phyloP scores from a whole-genome alignment of 768 basidiomycete genomes.

The Polyporus arcularius region DNA sequence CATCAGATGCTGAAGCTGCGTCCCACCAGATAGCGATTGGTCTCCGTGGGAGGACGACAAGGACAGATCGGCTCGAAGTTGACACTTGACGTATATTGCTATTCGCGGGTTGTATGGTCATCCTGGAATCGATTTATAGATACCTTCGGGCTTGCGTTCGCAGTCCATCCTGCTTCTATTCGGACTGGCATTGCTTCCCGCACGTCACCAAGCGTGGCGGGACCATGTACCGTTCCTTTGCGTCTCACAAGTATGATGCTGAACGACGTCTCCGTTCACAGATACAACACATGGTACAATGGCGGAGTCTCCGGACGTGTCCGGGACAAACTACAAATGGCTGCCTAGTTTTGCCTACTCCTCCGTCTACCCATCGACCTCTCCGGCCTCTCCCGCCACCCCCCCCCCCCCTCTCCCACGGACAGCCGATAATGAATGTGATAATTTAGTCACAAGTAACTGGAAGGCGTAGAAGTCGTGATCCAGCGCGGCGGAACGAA shows the following conservation, averaged over 20 bases:
- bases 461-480: neutral
- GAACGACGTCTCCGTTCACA: neutral
- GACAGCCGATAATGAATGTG: neutral
- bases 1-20: neutral
- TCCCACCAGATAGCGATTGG: neutral
- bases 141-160: too few relatives aligned
- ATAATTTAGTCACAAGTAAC: neutral
- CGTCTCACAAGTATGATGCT: too few relatives aligned
- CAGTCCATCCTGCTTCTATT: too few relatives aligned
- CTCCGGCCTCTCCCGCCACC: neutral
- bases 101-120: too few relatives aligned
- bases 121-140: too few relatives aligned
- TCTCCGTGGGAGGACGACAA: neutral
- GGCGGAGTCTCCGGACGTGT: neutral
- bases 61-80: neutral
- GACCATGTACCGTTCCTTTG: too few relatives aligned
- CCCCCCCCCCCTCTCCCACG: too few relatives aligned
- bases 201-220: too few relatives aligned
- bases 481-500: neutral
- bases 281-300: neutral
- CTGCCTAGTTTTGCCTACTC: neutral
- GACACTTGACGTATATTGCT: neutral
- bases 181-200: too few relatives aligned
- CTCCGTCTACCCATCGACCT: neutral
- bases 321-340: neutral